Evolutionary conservation across 2,329 filamentous ascomycete genomes (phyloP).

Genomic region (Thielaviopsis euricoi): DNA sequence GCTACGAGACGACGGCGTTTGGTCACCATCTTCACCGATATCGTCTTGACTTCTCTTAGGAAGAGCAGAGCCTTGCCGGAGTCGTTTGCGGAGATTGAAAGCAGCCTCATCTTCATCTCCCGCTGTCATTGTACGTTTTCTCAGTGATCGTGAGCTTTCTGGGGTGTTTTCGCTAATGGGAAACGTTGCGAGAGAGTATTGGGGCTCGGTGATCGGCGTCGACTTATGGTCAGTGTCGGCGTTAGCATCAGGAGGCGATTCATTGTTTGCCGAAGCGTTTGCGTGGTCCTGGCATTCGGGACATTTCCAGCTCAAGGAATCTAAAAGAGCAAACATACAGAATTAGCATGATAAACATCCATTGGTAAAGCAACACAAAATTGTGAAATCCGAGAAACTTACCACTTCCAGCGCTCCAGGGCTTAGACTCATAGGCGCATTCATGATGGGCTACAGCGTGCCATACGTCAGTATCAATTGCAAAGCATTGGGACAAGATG

Average conservation of each 20-base stretch:
- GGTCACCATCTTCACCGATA: conserved; percentile 19
- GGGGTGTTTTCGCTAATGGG: background rate
- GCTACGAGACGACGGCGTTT: conserved; percentile 1
- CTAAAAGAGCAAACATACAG: conserved; percentile 18
- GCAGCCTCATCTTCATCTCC: conserved; percentile 10
- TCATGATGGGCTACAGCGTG: conserved; percentile 60
- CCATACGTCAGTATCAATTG: conserved; percentile 1
- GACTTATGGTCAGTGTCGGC: background rate
- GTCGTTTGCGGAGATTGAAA: conserved; percentile 5
- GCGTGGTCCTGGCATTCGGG: conserved; percentile 27
- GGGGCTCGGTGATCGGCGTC: background rate
- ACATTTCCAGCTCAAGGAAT: conserved; percentile 32
- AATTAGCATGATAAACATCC: background rate
- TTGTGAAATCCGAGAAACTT: conserved; percentile 18
- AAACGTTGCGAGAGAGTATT: background rate
- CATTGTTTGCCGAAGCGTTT: conserved; percentile 1
- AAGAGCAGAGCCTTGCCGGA: conserved; percentile 8
- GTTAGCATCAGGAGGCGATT: background rate
- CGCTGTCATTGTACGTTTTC: conserved; percentile 10
- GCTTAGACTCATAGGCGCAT: conserved; percentile 56
- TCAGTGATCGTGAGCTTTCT: conserved; percentile 3
- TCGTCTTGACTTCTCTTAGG: conserved; percentile 16
- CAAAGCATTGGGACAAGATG: conserved; percentile 15
- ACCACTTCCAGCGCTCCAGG: conserved; percentile 25
- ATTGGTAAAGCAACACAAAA: background rate